These are phyloP conservation scores for Afroboletus lepidellus DNA, from an alignment of 1,284 basidiomycete genomes.

Conservation along the genomic window DNA sequence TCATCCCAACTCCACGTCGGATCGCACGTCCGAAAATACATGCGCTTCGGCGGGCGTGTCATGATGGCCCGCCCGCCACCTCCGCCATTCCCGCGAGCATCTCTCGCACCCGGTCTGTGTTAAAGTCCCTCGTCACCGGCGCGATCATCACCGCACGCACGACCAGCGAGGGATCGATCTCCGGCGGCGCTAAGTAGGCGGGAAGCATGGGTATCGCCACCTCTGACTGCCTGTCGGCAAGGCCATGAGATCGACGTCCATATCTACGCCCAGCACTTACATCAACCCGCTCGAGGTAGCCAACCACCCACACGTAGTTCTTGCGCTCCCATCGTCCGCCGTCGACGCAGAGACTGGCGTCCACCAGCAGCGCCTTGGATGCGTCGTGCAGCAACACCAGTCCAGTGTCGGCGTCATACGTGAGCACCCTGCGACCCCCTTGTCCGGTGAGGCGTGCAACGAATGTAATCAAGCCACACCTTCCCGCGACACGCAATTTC, in stretches of 20 bases:
- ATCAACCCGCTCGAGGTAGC: slow-evolving; percentile 49
- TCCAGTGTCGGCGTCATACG: slow-evolving; percentile 47
- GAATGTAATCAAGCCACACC: slow-evolving; percentile 37
- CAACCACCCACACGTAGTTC: slow-evolving; percentile 49
- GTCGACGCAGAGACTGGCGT: slow-evolving; percentile 50
- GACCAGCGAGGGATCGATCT: slow-evolving; percentile 41
- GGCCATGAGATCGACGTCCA: slow-evolving; percentile 10
- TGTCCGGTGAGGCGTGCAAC: slow-evolving; percentile 14
- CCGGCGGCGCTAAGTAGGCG: slow-evolving; percentile 35
- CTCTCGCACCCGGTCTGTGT: slow-evolving; percentile 26
- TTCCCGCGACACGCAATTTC: slow-evolving; percentile 48
- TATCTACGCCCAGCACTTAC: slow-evolving; percentile 34
- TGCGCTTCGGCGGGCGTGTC: slow-evolving; percentile 5
- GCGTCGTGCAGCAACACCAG: slow-evolving; percentile 48
- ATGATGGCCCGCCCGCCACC: slow-evolving; percentile 1
- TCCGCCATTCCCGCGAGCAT: slow-evolving; percentile 24
- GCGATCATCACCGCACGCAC: slow-evolving; percentile 51
- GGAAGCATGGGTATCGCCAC: slow-evolving; percentile 42
- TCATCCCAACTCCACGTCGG: slow-evolving; percentile 5
- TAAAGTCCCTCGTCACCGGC: slow-evolving; percentile 42
- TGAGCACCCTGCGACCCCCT: slow-evolving; percentile 43
- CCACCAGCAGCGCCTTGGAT: slow-evolving; percentile 48
- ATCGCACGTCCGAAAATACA: slow-evolving; percentile 17
- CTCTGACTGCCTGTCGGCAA: slow-evolving; percentile 29
- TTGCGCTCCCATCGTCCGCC: slow-evolving; percentile 51